A percentile compares a stretch with the other conserved stretches of the same genome.
phyloP scores from a whole-genome alignment of 2,329 filamentous ascomycete species.

The Fusarium illudens region DNA sequence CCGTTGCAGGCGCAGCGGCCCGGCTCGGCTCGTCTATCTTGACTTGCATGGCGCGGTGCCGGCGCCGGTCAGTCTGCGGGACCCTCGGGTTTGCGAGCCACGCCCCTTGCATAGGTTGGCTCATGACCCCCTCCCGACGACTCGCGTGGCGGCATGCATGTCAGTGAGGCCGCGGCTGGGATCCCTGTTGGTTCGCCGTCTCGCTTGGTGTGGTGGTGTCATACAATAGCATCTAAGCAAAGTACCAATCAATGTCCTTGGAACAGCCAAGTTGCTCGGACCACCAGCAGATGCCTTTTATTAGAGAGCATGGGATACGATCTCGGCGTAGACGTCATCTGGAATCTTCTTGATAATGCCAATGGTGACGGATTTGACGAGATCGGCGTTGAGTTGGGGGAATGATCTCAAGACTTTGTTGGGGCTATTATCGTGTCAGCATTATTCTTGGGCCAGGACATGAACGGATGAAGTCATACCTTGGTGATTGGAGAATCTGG shows the following conservation, averaged over 20 bases:
- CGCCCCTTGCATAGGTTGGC: constrained; percentile 6
- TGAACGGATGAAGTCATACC: constrained; percentile 59
- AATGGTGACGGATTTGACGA: constrained; percentile 85
- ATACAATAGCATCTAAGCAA: neutral
- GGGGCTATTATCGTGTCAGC: constrained; percentile 67
- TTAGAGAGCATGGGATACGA: constrained; percentile 84
- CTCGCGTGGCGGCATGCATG: constrained; percentile 25
- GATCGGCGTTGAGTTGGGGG: constrained; percentile 81
- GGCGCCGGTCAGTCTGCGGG: neutral
- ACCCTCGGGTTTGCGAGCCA: constrained; percentile 2
- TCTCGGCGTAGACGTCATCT: constrained; percentile 87
- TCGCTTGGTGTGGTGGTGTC: constrained; percentile 3
- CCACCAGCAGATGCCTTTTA: neutral
- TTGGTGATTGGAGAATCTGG: constrained; percentile 82
- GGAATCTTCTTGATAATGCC: constrained; percentile 90
- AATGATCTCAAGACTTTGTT: constrained; percentile 92
- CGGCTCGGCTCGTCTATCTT: neutral
- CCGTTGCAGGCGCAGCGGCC: neutral
- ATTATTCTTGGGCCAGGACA: neutral
- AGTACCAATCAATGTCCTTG: neutral
- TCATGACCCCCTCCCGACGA: constrained; percentile 25
- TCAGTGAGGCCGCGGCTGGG: constrained; percentile 14
- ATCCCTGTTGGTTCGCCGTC: constrained; percentile 19
- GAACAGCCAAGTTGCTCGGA: neutral
- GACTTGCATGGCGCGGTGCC: neutral